Evolutionary conservation across 208 protist genomes (phyloP).

Genomic region (Crithidia brevicula): DNA sequence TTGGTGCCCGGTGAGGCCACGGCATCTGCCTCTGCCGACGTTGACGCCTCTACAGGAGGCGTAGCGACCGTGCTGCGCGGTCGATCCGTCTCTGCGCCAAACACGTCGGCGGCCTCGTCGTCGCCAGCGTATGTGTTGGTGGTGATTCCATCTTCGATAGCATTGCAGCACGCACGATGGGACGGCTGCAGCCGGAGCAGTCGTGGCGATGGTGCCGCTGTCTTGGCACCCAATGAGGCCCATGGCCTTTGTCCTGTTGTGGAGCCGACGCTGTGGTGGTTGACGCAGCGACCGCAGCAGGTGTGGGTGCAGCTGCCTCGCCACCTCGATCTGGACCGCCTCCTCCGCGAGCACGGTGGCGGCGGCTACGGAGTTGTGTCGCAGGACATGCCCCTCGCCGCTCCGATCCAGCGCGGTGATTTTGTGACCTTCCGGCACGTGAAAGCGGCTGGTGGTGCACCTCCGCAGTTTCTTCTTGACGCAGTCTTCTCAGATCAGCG

Average conservation of each 20-base stretch:
- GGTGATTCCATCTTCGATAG: slow-evolving; percentile 11
- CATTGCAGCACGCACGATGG: slow-evolving; percentile 24
- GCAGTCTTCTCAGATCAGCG: slow-evolving; percentile 28
- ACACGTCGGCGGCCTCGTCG: too few relatives aligned
- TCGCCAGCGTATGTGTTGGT: slow-evolving; percentile 15
- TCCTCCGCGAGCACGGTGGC: slow-evolving; percentile 36
- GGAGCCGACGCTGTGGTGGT: slow-evolving; percentile 23
- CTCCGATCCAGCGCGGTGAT: slow-evolving; percentile 56
- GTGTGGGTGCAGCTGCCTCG: slow-evolving; percentile 53
- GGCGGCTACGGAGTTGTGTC: slow-evolving; percentile 49
- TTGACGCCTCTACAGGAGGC: too few relatives aligned
- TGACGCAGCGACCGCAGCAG: slow-evolving; percentile 19
- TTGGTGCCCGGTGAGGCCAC: not conserved
- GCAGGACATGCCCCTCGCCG: slow-evolving; percentile 41
- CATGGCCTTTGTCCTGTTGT: too few relatives aligned
- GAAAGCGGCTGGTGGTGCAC: not conserved
- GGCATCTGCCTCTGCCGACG: not conserved
- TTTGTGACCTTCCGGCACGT: slow-evolving; percentile 43
- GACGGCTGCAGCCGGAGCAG: too few relatives aligned
- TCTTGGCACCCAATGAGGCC: too few relatives aligned
- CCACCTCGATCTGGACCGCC: slow-evolving; percentile 30
- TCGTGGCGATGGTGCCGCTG: too few relatives aligned
- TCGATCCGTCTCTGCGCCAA: too few relatives aligned
- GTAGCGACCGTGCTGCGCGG: not conserved
- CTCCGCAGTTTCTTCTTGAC: slow-evolving; percentile 27